phyloP scores from a whole-genome alignment of 2,329 filamentous ascomycete species.

The Penicillium digitatum region DNA sequence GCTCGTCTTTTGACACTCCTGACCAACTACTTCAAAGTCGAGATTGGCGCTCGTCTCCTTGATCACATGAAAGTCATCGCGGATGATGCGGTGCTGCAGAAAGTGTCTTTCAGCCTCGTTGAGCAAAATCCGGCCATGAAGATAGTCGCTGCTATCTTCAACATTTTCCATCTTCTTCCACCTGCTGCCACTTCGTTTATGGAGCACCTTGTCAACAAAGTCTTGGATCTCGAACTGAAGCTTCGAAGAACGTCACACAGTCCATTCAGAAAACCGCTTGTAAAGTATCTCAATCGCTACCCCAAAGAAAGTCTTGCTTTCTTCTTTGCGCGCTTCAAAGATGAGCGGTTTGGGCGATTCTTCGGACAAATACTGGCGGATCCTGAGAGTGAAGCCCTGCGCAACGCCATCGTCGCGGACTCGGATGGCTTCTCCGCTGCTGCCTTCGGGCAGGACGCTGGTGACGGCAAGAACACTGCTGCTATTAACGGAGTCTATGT shows the following conservation, averaged over 20 bases:
- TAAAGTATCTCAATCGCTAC: slow-evolving; percentile 91
- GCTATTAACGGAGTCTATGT: slow-evolving; percentile 85
- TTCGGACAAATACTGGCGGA: slow-evolving; percentile 81
- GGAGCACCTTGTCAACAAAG: slow-evolving; percentile 80
- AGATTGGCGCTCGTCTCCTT: slow-evolving; percentile 87
- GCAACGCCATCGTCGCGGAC: slow-evolving; percentile 70
- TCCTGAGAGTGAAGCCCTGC: slow-evolving; percentile 67
- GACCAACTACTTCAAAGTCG: slow-evolving; percentile 98
- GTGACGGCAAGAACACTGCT: slow-evolving; percentile 67
- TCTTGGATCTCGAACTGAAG: slow-evolving; percentile 81
- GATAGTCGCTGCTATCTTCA: slow-evolving; percentile 88
- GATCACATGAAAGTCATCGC: slow-evolving; percentile 92
- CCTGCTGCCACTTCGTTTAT: slow-evolving; percentile 87
- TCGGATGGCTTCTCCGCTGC: slow-evolving; percentile 67
- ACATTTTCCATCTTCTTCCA: slow-evolving; percentile 95
- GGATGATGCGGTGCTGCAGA: slow-evolving; percentile 73
- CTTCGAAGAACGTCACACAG: slow-evolving; percentile 83
- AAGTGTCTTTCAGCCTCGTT: slow-evolving; percentile 89
- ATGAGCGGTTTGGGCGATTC: slow-evolving; percentile 84
- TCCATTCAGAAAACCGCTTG: slow-evolving; percentile 83
- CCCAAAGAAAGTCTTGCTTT: slow-evolving; percentile 80
- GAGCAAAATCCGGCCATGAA: slow-evolving; percentile 93
- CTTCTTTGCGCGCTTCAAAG: slow-evolving; percentile 73
- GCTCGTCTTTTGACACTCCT: slow-evolving; percentile 83
- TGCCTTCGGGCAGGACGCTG: slow-evolving; percentile 60